phyloP scores from a whole-genome alignment of 148 eudicot species.

The Camellia granthamiana region DNA sequence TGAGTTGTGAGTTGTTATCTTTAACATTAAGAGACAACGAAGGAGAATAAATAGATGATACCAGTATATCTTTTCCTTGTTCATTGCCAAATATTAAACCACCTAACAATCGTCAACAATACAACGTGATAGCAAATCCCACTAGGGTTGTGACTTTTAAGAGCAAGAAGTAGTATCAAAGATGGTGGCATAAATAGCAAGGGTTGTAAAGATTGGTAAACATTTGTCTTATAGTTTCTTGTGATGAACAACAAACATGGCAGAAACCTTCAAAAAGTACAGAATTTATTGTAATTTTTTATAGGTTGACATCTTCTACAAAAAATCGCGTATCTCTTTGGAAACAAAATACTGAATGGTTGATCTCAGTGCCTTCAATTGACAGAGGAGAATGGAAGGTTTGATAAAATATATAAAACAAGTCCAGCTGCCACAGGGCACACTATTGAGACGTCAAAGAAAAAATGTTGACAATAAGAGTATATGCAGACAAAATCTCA shows the following conservation, averaged over 20 bases:
- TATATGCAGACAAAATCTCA: neutral
- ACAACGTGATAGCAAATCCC: no score
- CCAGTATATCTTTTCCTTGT: no score
- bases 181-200: neutral
- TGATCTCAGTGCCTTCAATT: neutral
- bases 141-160: neutral
- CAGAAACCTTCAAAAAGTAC: neutral
- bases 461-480: neutral
- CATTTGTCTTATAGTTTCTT: neutral
- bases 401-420: neutral
- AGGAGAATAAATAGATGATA: no score
- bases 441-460: neutral
- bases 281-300: neutral
- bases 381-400: neutral
- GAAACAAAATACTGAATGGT: neutral
- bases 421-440: neutral
- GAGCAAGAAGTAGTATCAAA: neutral
- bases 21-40: no score
- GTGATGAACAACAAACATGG: neutral
- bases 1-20: no score
- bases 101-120: neutral
- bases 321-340: neutral
- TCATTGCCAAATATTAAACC: neutral
- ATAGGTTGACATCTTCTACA: neutral
- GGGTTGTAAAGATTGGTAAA: neutral